Base-by-base conservation (phyloP, 2,329 filamentous ascomycete species). In the Paracorniculantispora psalliotae region DNA sequence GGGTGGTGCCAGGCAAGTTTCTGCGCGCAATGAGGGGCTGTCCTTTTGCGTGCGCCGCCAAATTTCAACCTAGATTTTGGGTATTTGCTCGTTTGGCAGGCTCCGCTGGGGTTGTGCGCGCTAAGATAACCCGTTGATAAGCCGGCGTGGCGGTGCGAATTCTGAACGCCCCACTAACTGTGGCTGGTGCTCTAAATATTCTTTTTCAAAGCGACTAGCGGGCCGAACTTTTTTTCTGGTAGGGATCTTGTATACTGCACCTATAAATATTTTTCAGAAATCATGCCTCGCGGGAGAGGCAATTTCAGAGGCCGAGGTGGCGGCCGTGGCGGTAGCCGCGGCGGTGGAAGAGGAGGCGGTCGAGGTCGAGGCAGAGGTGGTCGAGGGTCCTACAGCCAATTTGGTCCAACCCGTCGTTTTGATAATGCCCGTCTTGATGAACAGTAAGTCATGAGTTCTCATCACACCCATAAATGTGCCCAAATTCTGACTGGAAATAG, bases 121-220 rank as follows among this genome's bases (percentile, higher is more conserved):
- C 78, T 79, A 80, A 79, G 79, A 80, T 80, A 80, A 78, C 60
- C 25, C 63, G 58, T 46, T 64, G 74, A 77, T 75, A 75, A 75
- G 68, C 59, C 25, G 47, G 25, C 37, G 47, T 47, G 64, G 67
- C 71, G 72, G 70, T 71, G 69, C 58, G 52, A 54, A n/a, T 19
- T 15, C 26, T 26, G 2, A 17, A 5, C 35, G 50, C 57, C 67
- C 69, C 71, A 44, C 63, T 67, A 59, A 0, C 4, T 70, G 71
- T 73, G 71, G 72, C 72, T 71, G 64, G 64, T 65, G 57, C 7
- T 26, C 54, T 61, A 51, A 65, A 62, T 64, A 63, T 68, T 47
- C 48, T 52, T 47, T 48, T 59, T 51, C 35, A 50, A 17, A 26
- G n/a, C 10, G 30, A n/a, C 53, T 10, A 19, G 25, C 21, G 39